Conservation (phyloP, 345 rosid species). For the Anastatica hierochuntica region DNA sequence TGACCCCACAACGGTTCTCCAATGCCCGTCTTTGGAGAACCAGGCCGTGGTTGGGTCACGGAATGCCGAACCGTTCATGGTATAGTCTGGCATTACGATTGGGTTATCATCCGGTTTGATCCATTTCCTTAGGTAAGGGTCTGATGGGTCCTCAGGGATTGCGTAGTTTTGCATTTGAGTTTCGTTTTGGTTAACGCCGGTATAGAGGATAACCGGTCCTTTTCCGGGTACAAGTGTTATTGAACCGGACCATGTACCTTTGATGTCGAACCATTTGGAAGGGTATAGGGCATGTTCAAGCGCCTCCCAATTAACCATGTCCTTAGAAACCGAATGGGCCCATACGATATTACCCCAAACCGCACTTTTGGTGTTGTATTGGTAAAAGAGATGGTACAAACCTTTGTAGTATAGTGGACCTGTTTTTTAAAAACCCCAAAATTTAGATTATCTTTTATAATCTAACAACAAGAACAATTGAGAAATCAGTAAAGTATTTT, state of each 20-base stretch:
- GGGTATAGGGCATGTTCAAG: conserved; percentile 66
- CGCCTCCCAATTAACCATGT: conserved; percentile 66
- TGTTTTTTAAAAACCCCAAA: conserved; percentile 3
- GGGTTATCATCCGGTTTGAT: conserved; percentile 73
- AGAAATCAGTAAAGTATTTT: neutral
- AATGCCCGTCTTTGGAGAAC: conserved; percentile 41
- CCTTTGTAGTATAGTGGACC: conserved; percentile 81
- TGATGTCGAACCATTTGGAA: conserved; percentile 51
- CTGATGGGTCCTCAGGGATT: conserved; percentile 52
- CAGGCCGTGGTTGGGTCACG: conserved; percentile 95
- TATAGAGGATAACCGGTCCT: conserved; percentile 61
- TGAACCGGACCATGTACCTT: conserved; percentile 93
- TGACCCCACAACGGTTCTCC: conserved; percentile 58
- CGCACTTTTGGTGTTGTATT: conserved; percentile 75
- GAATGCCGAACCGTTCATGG: conserved; percentile 60
- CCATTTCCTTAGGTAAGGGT: conserved; percentile 73
- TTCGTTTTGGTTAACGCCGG: conserved; percentile 43
- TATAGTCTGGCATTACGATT: conserved; percentile 29
- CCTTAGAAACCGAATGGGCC: conserved; percentile 91
- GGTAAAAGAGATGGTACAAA: conserved; percentile 74
- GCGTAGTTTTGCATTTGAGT: conserved; percentile 70
- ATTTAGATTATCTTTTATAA: neutral
- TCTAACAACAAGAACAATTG: neutral
- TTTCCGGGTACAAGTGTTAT: conserved; percentile 58
- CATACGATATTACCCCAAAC: conserved; percentile 97